Conservation (phyloP, 257 asterid species). For the Ajuga chamaepitys region DNA sequence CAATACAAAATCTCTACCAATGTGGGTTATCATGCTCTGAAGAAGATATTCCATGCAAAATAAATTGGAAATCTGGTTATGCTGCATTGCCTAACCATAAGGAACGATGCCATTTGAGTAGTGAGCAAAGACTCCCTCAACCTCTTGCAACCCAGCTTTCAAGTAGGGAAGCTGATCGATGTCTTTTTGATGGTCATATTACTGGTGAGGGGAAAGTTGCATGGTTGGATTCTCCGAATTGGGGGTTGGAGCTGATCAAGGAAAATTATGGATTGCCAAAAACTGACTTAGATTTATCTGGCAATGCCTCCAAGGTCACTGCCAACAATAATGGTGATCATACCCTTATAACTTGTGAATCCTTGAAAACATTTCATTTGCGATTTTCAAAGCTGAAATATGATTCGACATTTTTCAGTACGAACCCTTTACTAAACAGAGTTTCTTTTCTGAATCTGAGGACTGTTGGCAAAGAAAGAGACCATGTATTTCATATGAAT, state of each 20-base stretch:
- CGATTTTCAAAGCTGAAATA: conserved; percentile 32
- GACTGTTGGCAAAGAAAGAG: conserved; percentile 32
- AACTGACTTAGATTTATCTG: conserved; percentile 25
- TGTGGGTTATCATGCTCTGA: conserved; percentile 28
- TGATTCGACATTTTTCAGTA: conserved; percentile 48
- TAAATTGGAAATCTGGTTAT: conserved; percentile 21
- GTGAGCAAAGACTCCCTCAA: conserved; percentile 19
- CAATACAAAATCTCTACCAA: conserved; percentile 23
- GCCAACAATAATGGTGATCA: conserved; percentile 22
- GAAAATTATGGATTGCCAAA: conserved; percentile 24
- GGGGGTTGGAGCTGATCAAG: conserved; percentile 21
- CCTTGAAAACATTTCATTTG: conserved; percentile 23
- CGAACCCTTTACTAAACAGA: conserved; percentile 55
- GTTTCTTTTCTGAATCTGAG: conserved; percentile 31
- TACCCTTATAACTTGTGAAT: conserved; percentile 19
- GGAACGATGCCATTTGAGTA: conserved; percentile 14
- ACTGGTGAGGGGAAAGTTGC: conserved; percentile 22
- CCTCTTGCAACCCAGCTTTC: conserved; percentile 24
- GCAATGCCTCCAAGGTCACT: conserved; percentile 19
- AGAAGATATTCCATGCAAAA: conserved; percentile 20
- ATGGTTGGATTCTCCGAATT: conserved; percentile 32
- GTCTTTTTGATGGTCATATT: conserved; percentile 17
- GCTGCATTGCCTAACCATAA: conserved; percentile 15
- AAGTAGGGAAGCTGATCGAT: conserved; percentile 21
- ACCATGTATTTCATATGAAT: conserved; percentile 27